Base-by-base conservation (phyloP, 1,284 basidiomycete genomes). In the Sporisorium scitamineum region DNA sequence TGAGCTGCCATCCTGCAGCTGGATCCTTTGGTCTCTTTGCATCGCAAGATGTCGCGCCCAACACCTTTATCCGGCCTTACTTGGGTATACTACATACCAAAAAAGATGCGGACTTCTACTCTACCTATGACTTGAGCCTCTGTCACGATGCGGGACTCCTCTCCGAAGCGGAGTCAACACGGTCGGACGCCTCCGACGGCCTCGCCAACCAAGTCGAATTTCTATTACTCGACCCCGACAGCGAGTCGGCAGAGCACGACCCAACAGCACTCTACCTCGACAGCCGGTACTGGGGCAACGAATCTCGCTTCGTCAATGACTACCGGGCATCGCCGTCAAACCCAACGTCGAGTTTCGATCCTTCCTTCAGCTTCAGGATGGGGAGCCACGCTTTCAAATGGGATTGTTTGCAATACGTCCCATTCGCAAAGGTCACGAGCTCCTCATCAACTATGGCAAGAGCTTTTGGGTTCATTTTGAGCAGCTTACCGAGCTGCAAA, bases 361-460 rank as follows among this genome's bases (percentile, higher is more conserved):
- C 20, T 80, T 76, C 50, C 26, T 60, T n/a, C 72, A 75, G 32
- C 22, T 27, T 2, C 18, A 20, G 14, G 18, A 16, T 24, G 42
- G 32, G 4, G 14, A 26, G 3, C 22, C 42, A 22, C 16, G 39
- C n/a, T 63, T 65, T 39, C 51, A 76, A 57, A 69, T 81, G 61
- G 78, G 68, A 5, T 26, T 83, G 14, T 77, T 62, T 37, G 45
- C 76, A 0, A 88, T 85, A 48, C 87, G 89, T 39, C 87, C 86
- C 11, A 90, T 97, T 57, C 89, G 87, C 72, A 94, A 92, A 83
- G 93, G 93, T 2, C 90, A 94, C 16, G 95, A 97, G 86, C 89
- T 97, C 45, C 84, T 95, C 32, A 92, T 96, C 34, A 93, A 91
- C 24, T 97, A 97, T 83, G 94, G 94, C n/a, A 95, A 95, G 81